Base-by-base conservation (phyloP, 306 rosid genomes). In the Fagus sylvatica region DNA sequence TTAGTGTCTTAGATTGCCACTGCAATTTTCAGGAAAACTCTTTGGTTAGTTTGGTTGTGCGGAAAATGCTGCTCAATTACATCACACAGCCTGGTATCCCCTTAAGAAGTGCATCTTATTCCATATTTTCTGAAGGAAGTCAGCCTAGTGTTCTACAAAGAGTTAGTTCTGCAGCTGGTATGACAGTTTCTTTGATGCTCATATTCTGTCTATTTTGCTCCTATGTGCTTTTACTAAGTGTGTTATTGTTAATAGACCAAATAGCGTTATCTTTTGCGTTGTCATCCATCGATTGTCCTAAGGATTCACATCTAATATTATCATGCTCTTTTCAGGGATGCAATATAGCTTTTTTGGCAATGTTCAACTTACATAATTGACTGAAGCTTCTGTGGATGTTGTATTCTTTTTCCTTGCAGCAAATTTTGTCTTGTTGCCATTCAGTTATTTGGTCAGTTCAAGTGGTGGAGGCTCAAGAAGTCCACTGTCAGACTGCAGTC, bases 161-260 rank as follows among this genome's bases (percentile, higher is more conserved):
- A 83, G 99, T 96, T 75, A 87, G 99, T 80, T 96, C 99, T 77
- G 99, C 97, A 73, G 98, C 99, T 83, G 97, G 99, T 96, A 88
- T 75, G 80, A 71, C 62, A 32, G 62, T 69, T 73, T 57, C 59
- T 69, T 40, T 64, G 53, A 11, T 55, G 28, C 40, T 5, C 13
- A 1, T 56, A 28, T 61, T 76, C 22, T 70, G 17, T 70, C 56
- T 48, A 48, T 5, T 69, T 70, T 43, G 5, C 40, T 70, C 57
- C 10, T 15, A 19, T 5, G 19, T 12, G 56, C 59, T 28, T 46
- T 16, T n/a, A 43, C 12, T 7, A 48, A 12, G 70, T 16, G 30
- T 39, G 71, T 17, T 37, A 8, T 11, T 66, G 49, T 10, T 66
- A 66, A 66, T 1, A 33, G 53, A 73, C 77, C 61, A 10, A 41